Conservation (phyloP, 805 yeast genomes). For the Soucietia sequanensis region DNA sequence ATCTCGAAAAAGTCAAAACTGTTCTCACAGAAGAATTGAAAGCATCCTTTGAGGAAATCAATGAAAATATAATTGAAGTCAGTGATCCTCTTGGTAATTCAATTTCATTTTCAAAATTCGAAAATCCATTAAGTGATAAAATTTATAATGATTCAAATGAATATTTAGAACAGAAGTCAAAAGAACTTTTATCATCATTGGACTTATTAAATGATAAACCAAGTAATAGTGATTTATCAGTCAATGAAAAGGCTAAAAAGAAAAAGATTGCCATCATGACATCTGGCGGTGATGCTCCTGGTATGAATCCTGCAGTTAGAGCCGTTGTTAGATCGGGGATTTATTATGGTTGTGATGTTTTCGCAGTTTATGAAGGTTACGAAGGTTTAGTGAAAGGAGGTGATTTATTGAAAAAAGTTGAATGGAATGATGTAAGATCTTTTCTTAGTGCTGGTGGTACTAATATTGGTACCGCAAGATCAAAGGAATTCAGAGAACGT, state of each 20-base stretch:
- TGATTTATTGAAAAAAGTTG: conserved; percentile 55
- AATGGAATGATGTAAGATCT: conserved; percentile 73
- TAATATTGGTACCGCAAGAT: conserved; percentile 75
- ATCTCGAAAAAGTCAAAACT: conserved; percentile 19
- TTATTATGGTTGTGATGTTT: conserved; percentile 61
- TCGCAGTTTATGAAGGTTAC: conserved; percentile 71
- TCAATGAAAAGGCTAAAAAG: conserved; percentile 16
- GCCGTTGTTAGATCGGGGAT: conserved; percentile 73
- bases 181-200: conserved; percentile 17
- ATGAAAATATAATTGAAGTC: conserved; percentile 9
- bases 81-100: conserved; percentile 38
- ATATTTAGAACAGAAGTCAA: conserved; percentile 22
- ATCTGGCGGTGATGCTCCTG: conserved; percentile 81
- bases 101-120: conserved; percentile 23
- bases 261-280: conserved; percentile 73
- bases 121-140: conserved; percentile 18
- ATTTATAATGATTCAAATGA: conserved; percentile 22
- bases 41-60: conserved; percentile 6
- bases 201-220: conserved; percentile 5
- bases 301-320: conserved; percentile 75
- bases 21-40: conserved; percentile 12
- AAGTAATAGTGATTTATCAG: background rate
- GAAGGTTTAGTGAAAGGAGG: conserved; percentile 73
- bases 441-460: conserved; percentile 75
- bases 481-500: conserved; percentile 64